Evolutionary conservation across 192 early-diverging fungal species (phyloP).

Genomic region (Coemansia sp.): DNA sequence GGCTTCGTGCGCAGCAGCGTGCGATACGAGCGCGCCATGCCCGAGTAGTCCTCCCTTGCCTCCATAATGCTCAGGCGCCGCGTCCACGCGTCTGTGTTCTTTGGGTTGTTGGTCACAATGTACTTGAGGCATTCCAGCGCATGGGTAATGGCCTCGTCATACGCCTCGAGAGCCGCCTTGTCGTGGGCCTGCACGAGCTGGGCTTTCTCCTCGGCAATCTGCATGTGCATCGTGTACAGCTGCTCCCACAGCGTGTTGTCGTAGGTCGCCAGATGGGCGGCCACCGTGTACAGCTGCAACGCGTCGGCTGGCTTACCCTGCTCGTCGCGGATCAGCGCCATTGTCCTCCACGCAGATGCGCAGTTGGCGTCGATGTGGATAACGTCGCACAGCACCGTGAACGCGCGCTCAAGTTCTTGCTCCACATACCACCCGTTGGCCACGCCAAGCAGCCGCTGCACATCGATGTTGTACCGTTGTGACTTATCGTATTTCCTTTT

Average conservation of each 20-base stretch:
- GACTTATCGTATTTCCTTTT: background rate
- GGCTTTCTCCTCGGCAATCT: constrained; percentile 12
- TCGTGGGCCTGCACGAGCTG: constrained; percentile 10
- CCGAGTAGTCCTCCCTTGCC: constrained; percentile 44
- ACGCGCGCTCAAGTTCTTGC: constrained; percentile 63
- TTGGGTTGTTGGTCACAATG: constrained; percentile 62
- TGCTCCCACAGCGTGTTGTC: constrained; percentile 80
- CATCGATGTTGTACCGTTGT: constrained; percentile 39
- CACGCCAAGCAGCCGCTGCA: constrained; percentile 65
- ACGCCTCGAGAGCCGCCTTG: constrained; percentile 28
- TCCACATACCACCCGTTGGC: constrained; percentile 76
- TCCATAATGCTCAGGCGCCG: constrained; percentile 66
- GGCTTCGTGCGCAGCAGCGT: constrained; percentile 61
- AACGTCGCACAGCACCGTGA: constrained; percentile 73
- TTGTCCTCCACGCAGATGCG: constrained; percentile 80
- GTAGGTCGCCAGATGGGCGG: constrained; percentile 79
- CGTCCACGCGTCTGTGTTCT: constrained; percentile 66
- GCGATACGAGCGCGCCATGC: constrained; percentile 61
- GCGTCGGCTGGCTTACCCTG: constrained; percentile 72
- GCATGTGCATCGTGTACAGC: constrained; percentile 72
- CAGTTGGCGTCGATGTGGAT: constrained; percentile 71
- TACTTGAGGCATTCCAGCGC: constrained; percentile 81
- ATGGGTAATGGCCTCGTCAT: constrained; percentile 63
- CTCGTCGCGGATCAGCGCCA: constrained; percentile 90
- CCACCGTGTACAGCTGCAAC: constrained; percentile 78